Evolutionary conservation across 805 yeast species (phyloP).

Genomic region (Saturnispora diversa): DNA sequence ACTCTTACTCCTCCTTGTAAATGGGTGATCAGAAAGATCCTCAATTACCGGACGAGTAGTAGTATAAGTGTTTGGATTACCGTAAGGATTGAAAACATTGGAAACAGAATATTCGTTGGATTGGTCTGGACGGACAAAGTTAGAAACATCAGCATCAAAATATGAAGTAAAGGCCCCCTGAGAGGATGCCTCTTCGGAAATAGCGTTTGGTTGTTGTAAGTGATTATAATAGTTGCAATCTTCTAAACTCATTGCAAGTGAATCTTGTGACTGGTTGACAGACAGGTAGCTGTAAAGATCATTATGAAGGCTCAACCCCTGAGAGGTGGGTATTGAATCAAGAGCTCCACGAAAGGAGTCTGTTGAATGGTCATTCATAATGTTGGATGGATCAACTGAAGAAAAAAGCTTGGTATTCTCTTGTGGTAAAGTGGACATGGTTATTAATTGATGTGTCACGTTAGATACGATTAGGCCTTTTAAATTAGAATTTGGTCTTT

Average conservation of each 20-base stretch:
- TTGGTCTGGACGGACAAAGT: neutral
- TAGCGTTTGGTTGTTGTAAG: neutral
- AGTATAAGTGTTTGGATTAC: conserved; percentile 5
- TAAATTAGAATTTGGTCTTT: too few species aligned
- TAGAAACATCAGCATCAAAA: neutral
- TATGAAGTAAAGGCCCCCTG: conserved; percentile 1
- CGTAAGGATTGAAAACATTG: conserved; percentile 9
- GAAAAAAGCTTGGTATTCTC: neutral
- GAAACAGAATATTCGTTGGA: conserved; percentile 1
- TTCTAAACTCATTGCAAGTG: conserved; percentile 6
- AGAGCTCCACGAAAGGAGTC: neutral
- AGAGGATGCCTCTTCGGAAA: neutral
- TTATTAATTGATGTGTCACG: too few species aligned
- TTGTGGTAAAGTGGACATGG: conserved; percentile 7
- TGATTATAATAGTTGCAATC: neutral
- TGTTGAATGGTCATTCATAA: conserved; percentile 4
- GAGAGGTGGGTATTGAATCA: neutral
- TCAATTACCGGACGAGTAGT: conserved; percentile 3
- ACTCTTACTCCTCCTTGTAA: conserved; percentile 3
- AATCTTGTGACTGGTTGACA: conserved; percentile 9
- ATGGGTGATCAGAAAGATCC: conserved; percentile 2
- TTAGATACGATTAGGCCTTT: too few species aligned
- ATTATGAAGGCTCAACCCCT: neutral
- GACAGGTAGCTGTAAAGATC: conserved; percentile 5
- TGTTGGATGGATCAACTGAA: conserved; percentile 3